Conservation (phyloP, 768 basidiomycete genomes). For the Trametes elegans region DNA sequence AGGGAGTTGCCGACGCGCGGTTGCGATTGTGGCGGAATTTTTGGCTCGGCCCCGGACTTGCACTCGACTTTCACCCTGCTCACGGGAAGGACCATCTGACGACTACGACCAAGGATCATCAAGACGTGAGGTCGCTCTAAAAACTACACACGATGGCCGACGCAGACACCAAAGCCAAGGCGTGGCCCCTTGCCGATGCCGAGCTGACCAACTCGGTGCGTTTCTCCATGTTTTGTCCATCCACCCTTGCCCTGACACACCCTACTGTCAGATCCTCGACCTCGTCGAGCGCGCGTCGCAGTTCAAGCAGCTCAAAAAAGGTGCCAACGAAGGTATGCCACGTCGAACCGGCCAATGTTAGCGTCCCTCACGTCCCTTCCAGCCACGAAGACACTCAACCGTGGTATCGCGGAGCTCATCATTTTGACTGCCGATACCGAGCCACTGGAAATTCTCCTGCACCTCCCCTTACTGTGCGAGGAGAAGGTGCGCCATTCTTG, state of each 20-base stretch:
- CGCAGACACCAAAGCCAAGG: conserved; percentile 57
- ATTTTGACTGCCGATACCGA: conserved; percentile 96
- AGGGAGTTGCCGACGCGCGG: conserved; percentile 1
- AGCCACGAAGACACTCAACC: conserved; percentile 98
- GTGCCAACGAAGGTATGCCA: conserved; percentile 89
- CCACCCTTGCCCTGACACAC: neutral
- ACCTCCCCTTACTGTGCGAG: conserved; percentile 95
- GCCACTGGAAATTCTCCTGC: conserved; percentile 95
- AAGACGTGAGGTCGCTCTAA: conserved; percentile 70
- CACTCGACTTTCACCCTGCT: conserved; percentile 19
- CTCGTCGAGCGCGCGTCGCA: conserved; percentile 93
- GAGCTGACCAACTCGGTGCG: conserved; percentile 86
- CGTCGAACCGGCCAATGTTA: neutral
- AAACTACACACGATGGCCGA: conserved; percentile 52
- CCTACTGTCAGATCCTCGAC: conserved; percentile 74
- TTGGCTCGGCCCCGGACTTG: conserved; percentile 11
- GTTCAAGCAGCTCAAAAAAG: conserved; percentile 98
- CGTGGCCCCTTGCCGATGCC: conserved; percentile 86
- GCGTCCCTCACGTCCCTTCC: neutral
- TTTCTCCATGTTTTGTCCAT: conserved; percentile 16
- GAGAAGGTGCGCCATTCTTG: conserved; percentile 71
- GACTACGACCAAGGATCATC: conserved; percentile 79
- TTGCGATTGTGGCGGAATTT: conserved; percentile 18
- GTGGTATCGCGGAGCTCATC: conserved; percentile 97
- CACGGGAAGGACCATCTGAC: conserved; percentile 20